Conservation (phyloP, 108 stramenopile species). For the Seminavis robusta region DNA sequence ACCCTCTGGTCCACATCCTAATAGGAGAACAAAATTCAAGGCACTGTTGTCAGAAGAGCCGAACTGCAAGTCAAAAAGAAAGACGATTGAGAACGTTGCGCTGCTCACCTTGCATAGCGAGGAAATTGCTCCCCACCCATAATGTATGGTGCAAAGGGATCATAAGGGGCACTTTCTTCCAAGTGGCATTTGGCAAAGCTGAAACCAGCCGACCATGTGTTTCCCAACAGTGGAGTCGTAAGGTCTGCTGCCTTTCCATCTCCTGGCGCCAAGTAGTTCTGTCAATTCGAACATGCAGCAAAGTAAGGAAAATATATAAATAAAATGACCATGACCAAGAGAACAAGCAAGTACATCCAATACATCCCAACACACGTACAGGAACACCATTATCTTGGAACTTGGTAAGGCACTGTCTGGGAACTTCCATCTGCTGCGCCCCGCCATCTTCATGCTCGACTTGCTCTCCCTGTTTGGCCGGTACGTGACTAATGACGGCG, state of each 20-base stretch:
- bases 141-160: constrained; percentile 81
- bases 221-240: constrained; percentile 63
- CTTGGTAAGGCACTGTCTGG: constrained; percentile 57
- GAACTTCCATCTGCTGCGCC: constrained; percentile 37
- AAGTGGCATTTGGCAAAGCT: constrained; percentile 93
- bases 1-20: constrained; percentile 65
- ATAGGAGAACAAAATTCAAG: too few relatives aligned
- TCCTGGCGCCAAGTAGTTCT: constrained; percentile 54
- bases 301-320: not conserved
- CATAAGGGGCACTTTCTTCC: constrained; percentile 89
- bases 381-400: constrained; percentile 60
- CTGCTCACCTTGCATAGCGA: constrained; percentile 77
- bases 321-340: not conserved
- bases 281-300: not conserved
- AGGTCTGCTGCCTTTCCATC: constrained; percentile 72
- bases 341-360: not conserved
- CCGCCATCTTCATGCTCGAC: constrained; percentile 14
- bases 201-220: constrained; percentile 86
- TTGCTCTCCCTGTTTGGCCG: constrained; percentile 52
- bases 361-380: not conserved
- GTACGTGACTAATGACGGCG: constrained; percentile 85
- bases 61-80: too few relatives aligned
- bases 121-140: constrained; percentile 91
- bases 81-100: too few relatives aligned
- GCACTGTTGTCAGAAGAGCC: too few relatives aligned